Conservation (phyloP, 2,329 filamentous ascomycete genomes). For the Fusarium sp. region DNA sequence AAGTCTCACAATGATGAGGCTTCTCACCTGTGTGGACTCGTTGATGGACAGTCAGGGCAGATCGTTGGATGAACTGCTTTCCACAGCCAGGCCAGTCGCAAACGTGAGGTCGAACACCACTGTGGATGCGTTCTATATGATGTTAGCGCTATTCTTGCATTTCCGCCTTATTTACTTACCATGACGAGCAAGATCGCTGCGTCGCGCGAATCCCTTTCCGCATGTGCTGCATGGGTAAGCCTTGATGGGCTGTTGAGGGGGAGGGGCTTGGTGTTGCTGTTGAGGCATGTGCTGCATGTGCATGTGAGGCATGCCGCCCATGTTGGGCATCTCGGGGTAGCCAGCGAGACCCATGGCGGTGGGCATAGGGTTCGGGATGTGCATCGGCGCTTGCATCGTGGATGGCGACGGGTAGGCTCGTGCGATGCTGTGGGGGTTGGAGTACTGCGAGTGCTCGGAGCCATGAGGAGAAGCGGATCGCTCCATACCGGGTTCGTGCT, state of each 20-base stretch:
- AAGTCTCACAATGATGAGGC: slow-evolving; percentile 96
- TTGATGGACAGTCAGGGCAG: slow-evolving; percentile 92
- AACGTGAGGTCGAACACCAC: slow-evolving; percentile 87
- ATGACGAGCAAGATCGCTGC: slow-evolving; percentile 94
- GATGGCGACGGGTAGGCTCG: slow-evolving; percentile 66
- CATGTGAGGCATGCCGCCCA: slow-evolving; percentile 55
- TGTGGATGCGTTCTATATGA: slow-evolving; percentile 91
- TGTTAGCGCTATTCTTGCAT: slow-evolving; percentile 41
- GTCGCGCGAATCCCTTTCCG: slow-evolving; percentile 88
- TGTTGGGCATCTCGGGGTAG: slow-evolving; percentile 58
- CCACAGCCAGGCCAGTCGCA: slow-evolving; percentile 90
- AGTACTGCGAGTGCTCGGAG: slow-evolving; percentile 70
- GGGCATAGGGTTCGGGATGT: slow-evolving; percentile 59
- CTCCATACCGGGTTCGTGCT: slow-evolving; percentile 59
- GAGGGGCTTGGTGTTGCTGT: slow-evolving; percentile 48
- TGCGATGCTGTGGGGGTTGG: slow-evolving; percentile 60
- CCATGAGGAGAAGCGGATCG: slow-evolving; percentile 69
- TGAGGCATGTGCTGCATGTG: slow-evolving; percentile 53
- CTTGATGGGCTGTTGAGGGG: slow-evolving; percentile 62
- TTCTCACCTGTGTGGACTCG: slow-evolving; percentile 98
- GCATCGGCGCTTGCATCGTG: slow-evolving; percentile 63
- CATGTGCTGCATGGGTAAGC: slow-evolving; percentile 92
- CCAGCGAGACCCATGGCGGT: slow-evolving; percentile 58
- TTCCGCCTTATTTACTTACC: slow-evolving; percentile 68
- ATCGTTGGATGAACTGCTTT: slow-evolving; percentile 97